Evolutionary conservation across 1,139 yeast genomes (phyloP).

Genomic region (Geotrichum siamense): DNA sequence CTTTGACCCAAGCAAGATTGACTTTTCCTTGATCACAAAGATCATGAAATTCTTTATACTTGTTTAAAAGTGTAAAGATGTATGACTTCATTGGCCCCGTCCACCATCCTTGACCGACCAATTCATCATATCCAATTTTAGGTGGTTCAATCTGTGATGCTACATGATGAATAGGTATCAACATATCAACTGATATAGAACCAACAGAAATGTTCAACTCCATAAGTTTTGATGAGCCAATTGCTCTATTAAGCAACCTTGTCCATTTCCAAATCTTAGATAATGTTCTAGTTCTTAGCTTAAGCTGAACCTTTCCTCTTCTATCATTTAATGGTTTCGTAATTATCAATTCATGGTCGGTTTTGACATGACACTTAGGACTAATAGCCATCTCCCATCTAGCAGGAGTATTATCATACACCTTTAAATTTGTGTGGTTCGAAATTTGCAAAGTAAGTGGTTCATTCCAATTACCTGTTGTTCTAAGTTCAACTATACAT

Average conservation of each 20-base stretch:
- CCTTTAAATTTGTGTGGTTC: background rate
- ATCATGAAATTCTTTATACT: background rate
- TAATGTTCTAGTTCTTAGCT: background rate
- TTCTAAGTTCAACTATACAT: background rate
- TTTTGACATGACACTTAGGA: background rate
- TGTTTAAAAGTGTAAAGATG: background rate
- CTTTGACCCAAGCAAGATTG: background rate
- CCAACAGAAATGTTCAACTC: background rate
- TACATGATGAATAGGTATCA: background rate
- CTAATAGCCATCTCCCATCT: constrained; percentile 1
- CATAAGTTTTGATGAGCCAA: background rate
- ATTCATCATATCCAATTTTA: background rate
- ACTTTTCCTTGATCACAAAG: background rate
- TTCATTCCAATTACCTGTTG: constrained; percentile 1
- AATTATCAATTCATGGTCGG: background rate
- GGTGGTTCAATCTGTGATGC: background rate
- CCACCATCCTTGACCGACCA: background rate
- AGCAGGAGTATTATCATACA: background rate
- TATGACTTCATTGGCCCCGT: background rate
- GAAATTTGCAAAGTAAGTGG: background rate
- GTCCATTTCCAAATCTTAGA: background rate
- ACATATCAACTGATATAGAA: background rate
- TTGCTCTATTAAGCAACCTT: background rate
- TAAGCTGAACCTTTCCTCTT: background rate
- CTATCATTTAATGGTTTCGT: background rate